These are phyloP conservation scores for Erodium texanum DNA, from an alignment of 441 rosid species.

Conservation along the genomic window DNA sequence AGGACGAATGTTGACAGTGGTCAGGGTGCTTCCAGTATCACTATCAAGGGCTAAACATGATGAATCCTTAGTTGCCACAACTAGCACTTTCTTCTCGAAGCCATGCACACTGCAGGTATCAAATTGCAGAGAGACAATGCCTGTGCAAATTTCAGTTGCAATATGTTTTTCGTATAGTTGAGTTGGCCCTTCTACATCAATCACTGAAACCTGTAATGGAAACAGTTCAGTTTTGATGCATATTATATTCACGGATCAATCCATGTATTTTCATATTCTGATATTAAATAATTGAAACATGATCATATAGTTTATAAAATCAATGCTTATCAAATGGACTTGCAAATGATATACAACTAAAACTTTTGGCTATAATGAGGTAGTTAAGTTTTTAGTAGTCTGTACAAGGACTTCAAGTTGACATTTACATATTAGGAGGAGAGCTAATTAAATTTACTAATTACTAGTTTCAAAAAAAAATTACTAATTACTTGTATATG, in stretches of 20 bases:
- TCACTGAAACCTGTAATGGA: slow-evolving; percentile 49
- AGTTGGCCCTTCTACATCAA: slow-evolving; percentile 54
- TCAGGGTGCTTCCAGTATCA: slow-evolving; percentile 59
- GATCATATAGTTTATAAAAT: too few species aligned
- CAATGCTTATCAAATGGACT: background rate
- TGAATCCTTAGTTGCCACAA: slow-evolving; percentile 74
- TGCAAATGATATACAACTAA: background rate
- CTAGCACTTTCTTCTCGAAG: slow-evolving; percentile 67
- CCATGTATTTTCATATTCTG: background rate
- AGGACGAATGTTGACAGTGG: slow-evolving; percentile 53
- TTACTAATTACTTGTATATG: background rate
- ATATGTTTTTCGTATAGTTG: slow-evolving; percentile 51
- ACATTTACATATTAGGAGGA: background rate
- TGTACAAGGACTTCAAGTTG: background rate
- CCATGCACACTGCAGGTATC: slow-evolving; percentile 63
- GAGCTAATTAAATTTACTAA: background rate
- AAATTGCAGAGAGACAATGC: slow-evolving; percentile 58
- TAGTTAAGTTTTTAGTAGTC: background rate
- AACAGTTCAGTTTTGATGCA: background rate
- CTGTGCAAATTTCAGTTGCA: slow-evolving; percentile 55
- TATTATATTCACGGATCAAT: slow-evolving; percentile 12
- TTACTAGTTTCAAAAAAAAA: too few species aligned
- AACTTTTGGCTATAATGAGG: background rate
- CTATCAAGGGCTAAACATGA: slow-evolving; percentile 65
- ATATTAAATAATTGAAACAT: background rate